phyloP scores from a whole-genome alignment of 1,284 basidiomycete species.

The Ganoderma resinaceum region DNA sequence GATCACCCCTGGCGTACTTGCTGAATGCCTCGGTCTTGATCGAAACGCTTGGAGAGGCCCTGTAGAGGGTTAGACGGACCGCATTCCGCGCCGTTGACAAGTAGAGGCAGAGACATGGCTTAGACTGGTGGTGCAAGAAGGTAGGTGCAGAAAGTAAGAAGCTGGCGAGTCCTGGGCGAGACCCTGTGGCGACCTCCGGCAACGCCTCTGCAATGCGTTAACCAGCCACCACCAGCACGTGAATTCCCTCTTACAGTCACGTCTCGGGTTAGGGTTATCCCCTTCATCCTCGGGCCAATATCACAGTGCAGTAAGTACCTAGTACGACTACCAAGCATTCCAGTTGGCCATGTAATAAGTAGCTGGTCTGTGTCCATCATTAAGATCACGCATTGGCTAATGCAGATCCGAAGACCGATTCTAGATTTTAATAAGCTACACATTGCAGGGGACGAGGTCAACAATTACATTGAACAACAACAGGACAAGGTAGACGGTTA shows the following conservation, averaged over 20 bases:
- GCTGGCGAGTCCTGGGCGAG: not conserved
- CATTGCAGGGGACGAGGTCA: no score
- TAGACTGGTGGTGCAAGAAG: not conserved
- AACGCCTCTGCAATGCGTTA: not conserved
- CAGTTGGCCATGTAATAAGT: no score
- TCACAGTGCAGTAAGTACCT: no score
- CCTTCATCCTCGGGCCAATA: no score
- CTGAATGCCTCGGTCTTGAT: constrained; percentile 78
- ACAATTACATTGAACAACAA: not conserved
- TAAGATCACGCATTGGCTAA: no score
- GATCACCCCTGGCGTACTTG: constrained; percentile 56
- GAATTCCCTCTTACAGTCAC: not conserved
- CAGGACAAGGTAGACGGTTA: not conserved
- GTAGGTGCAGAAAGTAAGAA: not conserved
- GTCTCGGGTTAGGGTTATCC: not conserved
- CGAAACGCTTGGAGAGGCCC: constrained; percentile 77
- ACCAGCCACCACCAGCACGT: not conserved
- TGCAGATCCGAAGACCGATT: no score
- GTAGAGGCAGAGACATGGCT: constrained; percentile 77
- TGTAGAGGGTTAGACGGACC: constrained; percentile 86
- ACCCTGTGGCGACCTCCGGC: not conserved
- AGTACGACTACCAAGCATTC: no score
- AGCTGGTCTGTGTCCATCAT: no score
- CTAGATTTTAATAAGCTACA: no score
- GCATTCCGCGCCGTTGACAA: constrained; percentile 77